Evolutionary conservation across 1,139 yeast genomes (phyloP).

Genomic region (Pichia sp.): DNA sequence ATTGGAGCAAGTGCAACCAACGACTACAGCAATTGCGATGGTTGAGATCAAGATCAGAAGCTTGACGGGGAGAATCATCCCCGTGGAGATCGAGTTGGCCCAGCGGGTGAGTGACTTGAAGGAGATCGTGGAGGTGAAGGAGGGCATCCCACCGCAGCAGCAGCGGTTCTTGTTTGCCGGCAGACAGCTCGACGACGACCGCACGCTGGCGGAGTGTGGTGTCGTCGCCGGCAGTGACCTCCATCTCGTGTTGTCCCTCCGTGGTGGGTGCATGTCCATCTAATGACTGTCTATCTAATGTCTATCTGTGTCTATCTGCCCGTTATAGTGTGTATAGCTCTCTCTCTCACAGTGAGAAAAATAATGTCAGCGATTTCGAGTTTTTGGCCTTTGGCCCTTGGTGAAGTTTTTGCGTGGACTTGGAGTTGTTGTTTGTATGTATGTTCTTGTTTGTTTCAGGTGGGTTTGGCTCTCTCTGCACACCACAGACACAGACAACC

Average conservation of each 20-base stretch:
- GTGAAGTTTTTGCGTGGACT: no score
- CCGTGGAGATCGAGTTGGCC: slow-evolving; percentile 20
- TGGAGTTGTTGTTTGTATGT: no score
- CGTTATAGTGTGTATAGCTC: no score
- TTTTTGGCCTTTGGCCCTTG: no score
- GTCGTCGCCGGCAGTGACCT: slow-evolving; percentile 74
- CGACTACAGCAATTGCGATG: slow-evolving; percentile 13
- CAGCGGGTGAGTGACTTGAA: slow-evolving; percentile 66
- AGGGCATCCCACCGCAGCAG: slow-evolving; percentile 97
- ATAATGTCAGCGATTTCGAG: no score
- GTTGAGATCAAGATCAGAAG: slow-evolving; percentile 41
- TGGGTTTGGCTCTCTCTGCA: no score
- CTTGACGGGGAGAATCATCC: slow-evolving; percentile 73
- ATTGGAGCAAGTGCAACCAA: no score
- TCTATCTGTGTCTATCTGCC: no score
- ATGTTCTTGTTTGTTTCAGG: no score
- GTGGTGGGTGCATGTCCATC: slow-evolving; percentile 70
- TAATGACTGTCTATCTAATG: no score
- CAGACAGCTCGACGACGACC: slow-evolving; percentile 83
- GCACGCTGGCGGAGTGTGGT: slow-evolving; percentile 66
- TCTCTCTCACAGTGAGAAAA: no score
- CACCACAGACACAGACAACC: background rate
- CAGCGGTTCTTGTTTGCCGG: slow-evolving; percentile 92
- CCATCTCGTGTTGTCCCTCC: slow-evolving; percentile 83
- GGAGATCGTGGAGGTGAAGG: slow-evolving; percentile 94